These are phyloP conservation scores for Rhynchosporium secalis DNA, from an alignment of 2,329 filamentous ascomycete genomes.

Conservation along the genomic window DNA sequence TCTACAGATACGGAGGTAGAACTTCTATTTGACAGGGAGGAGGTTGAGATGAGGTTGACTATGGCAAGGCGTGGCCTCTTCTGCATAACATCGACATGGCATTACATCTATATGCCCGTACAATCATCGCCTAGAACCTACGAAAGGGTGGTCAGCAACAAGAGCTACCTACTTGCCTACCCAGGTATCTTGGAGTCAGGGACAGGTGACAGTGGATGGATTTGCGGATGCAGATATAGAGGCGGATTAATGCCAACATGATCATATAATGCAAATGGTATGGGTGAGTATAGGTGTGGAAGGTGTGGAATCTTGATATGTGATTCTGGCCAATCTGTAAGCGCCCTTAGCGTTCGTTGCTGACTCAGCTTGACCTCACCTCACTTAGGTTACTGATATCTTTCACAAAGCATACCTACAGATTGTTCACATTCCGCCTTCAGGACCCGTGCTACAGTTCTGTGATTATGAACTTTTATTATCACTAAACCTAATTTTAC, in stretches of 20 bases:
- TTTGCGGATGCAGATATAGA: background rate
- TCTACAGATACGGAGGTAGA: background rate
- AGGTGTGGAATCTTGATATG: background rate
- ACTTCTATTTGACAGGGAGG: slow-evolving; percentile 3
- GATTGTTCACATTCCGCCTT: too few relatives aligned
- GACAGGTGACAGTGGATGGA: too few relatives aligned
- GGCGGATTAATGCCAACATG: background rate
- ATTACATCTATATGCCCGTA: background rate
- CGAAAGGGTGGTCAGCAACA: background rate
- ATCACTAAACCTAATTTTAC: background rate
- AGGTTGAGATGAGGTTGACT: background rate
- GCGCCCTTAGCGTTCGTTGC: background rate
- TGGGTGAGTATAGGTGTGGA: background rate
- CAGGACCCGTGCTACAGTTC: too few relatives aligned
- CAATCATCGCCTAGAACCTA: too few relatives aligned
- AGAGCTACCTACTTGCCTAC: background rate
- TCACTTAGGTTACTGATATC: background rate
- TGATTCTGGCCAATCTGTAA: background rate
- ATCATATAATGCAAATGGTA: background rate
- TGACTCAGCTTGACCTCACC: background rate
- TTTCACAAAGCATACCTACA: background rate
- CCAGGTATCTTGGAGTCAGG: background rate
- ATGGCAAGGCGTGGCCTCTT: background rate
- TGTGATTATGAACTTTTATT: background rate
- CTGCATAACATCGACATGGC: background rate